Evolutionary conservation across 805 yeast species (phyloP), one percentile per base, ranked within the genome.

Genomic region (Teunomyces kruisii): DNA sequence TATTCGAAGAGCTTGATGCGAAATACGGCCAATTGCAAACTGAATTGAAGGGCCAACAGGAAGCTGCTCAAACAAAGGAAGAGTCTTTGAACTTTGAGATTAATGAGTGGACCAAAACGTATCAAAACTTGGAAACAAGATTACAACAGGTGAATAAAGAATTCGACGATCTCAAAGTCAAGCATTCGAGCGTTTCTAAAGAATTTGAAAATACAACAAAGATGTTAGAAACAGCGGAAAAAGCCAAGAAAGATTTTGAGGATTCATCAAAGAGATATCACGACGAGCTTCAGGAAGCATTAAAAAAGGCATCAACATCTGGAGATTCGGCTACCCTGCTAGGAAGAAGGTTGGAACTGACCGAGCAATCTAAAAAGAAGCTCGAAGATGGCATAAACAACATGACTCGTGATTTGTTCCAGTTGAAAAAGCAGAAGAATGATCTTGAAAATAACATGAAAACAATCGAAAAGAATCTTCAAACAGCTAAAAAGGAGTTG

Each of bases 351-450:
- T 53, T 75, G 12, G 58, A 57, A 3, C 47, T 57, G 1, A 44
- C 67, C 6, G 72, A 67, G 36, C 62, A 60, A 7, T 77, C 75
- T 9, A 84, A 81, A 53, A 72, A 73, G 19, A 83, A 78, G 51
- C 86, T 92, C 1, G 97, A 91, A 56, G 84, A 81, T 47, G 97
- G 96, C 3, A 84, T 91, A 42, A 90, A 90, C 59, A 90, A 89
- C 54, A 87, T 91, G 96, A 86, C 84, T 44, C 72, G 92, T 32
- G 98, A 91, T 51, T 68, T 91, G 26, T 79, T 88, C 62, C 77
- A 77, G 39, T 68, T 89, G 35, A 75, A 81, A 0, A 80, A 79
- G 44, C 81, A 80, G 28, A 83, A 83, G 46, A 80, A 77, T 1
- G 75, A 76, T 0, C 55, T 75, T 6, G 81, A 76, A 37, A 68